Evolutionary conservation across 805 yeast genomes (phyloP), one percentile per base, ranked within the genome.

Genomic region (Saturnispora sanitii): DNA sequence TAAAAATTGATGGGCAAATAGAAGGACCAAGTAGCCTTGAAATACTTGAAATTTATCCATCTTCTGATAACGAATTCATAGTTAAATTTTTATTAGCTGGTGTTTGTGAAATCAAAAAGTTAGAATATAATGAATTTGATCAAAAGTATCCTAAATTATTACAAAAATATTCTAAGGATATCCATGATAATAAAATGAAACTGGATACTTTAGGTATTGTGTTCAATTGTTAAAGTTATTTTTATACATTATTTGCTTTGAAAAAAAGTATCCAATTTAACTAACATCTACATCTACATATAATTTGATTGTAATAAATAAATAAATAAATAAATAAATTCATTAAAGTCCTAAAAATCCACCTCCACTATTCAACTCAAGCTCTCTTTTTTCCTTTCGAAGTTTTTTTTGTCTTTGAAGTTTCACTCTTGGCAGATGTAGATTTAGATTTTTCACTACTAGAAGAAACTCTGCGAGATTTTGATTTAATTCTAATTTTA

Each of bases 381-480:
- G 26, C 17, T 33, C 62, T 59, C 37, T 52, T 56, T 11, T 33
- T 43, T 7, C 62, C 62, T 25, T 48, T 49, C 13, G 63, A 59
- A 36, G 9, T 23, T 23, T 6, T 23, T 23, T 23, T 23, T 23
- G 6, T 23, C 26, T 23, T 23, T 23, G 26, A 23, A n/a, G 50
- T 54, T 40, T 53, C 51, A 13, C 38, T 40, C 39, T 57, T 43
- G n/a, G 59, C 51, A 3, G 57, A 40, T 16, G 56, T 30, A 11
- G 42, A 43, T 26, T 45, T 44, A 6, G 47, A n/a, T n/a, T n/a
- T n/a, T n/a, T n/a, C n/a, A n/a, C n/a, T n/a, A n/a, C n/a, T n/a
- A n/a, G n/a, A n/a, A n/a, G n/a, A n/a, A n/a, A 41, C 26, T 42
- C 44, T 29, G 39, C 46, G 13, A 40, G 37, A 22, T 51, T 45